Conservation (phyloP, 768 basidiomycete genomes). For the Boletellus sp. region DNA sequence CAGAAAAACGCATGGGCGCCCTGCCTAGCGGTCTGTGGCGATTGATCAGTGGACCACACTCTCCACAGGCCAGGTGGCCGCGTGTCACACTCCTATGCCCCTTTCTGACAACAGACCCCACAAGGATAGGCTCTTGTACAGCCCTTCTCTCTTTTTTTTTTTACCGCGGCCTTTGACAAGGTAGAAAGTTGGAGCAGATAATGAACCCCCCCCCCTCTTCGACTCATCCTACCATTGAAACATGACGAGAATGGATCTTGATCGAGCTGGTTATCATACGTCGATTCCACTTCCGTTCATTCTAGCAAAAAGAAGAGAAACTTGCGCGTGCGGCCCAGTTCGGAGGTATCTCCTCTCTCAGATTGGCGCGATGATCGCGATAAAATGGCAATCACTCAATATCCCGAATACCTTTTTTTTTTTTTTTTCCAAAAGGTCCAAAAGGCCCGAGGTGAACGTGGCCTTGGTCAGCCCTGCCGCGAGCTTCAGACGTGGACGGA, state of each 20-base stretch:
- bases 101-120: not conserved
- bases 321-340: not conserved
- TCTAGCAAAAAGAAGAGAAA: not conserved
- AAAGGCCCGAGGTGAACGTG: constrained; percentile 31
- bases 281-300: not conserved
- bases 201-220: no score
- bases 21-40: not conserved
- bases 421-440: no score
- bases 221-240: not conserved
- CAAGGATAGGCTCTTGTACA: not conserved
- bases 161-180: no score
- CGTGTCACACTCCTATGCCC: not conserved
- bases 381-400: constrained; percentile 17
- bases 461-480: not conserved
- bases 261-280: not conserved
- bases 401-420: constrained; percentile 6
- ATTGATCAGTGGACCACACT: not conserved
- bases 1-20: no score
- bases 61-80: not conserved
- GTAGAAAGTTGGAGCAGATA: no score
- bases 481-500: not conserved
- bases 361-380: constrained; percentile 13
- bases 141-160: no score
- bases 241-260: constrained; percentile 16
- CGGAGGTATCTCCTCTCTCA: not conserved